Conservation (phyloP, 495 filamentous ascomycete species). For the Daldinia childiae region DNA sequence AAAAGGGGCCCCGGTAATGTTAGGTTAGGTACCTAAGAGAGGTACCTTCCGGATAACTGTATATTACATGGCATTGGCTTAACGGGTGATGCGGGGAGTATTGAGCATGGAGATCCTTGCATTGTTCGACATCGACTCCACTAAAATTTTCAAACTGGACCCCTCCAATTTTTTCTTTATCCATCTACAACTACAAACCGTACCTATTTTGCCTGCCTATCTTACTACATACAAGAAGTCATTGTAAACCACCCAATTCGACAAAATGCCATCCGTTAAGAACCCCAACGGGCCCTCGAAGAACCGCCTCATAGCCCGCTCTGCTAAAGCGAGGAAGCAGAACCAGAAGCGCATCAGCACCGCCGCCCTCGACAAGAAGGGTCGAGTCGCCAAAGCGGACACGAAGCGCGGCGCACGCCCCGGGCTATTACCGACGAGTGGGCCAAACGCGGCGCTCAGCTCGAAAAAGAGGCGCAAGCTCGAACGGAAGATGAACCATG, state of each 20-base stretch:
- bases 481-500: conserved; percentile 53
- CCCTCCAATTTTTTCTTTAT: neutral
- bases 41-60: neutral
- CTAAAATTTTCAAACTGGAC: conserved; percentile 17
- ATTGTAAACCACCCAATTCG: neutral
- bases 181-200: neutral
- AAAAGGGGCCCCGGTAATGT: no score
- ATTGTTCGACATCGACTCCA: neutral
- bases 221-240: no score
- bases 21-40: neutral
- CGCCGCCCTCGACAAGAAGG: conserved; percentile 23
- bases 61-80: no score
- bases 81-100: neutral
- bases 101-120: neutral
- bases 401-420: conserved; percentile 48
- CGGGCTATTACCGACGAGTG: conserved; percentile 56
- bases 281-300: conserved; percentile 59
- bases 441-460: conserved; percentile 51
- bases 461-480: conserved; percentile 57
- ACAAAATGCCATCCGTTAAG: conserved; percentile 54
- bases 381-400: conserved; percentile 48
- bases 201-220: no score
- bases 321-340: conserved; percentile 45
- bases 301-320: conserved; percentile 52
- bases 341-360: conserved; percentile 39